Evolutionary conservation across 2,329 filamentous ascomycete genomes (phyloP).

Genomic region (Neoarthrinium moseri): DNA sequence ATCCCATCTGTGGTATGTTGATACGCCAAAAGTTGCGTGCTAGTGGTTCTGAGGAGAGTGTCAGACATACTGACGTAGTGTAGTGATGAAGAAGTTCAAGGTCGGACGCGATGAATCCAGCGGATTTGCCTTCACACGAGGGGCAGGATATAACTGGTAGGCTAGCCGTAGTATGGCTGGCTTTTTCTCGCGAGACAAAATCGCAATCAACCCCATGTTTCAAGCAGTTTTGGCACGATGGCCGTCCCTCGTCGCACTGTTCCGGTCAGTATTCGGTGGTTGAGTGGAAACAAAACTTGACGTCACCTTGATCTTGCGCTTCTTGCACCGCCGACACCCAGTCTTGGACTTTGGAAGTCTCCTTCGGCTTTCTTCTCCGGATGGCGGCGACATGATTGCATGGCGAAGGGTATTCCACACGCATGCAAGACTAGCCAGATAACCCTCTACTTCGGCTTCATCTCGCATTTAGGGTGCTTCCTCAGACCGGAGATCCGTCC

Average conservation of each 20-base stretch:
- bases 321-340: slow-evolving; percentile 4
- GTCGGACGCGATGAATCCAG: slow-evolving; percentile 16
- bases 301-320: slow-evolving; percentile 2
- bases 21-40: slow-evolving; percentile 34
- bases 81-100: slow-evolving; percentile 41
- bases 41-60: slow-evolving; percentile 29
- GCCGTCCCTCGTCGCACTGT: neutral
- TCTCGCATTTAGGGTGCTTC: slow-evolving; percentile 1
- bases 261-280: too few relatives aligned
- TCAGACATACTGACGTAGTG: slow-evolving; percentile 33
- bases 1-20: slow-evolving; percentile 35
- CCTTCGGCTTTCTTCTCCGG: neutral
- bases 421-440: too few relatives aligned
- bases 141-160: neutral
- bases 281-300: too few relatives aligned
- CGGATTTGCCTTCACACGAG: neutral
- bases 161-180: neutral
- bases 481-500: too few relatives aligned
- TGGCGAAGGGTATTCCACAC: too few relatives aligned
- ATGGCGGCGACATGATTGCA: neutral
- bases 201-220: slow-evolving; percentile 4
- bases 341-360: slow-evolving; percentile 4
- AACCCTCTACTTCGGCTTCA: slow-evolving; percentile 2
- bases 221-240: slow-evolving; percentile 1
- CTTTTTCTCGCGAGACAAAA: neutral